A percentile compares a stretch with the other conserved stretches of the same genome.
phyloP scores from a whole-genome alignment of 75 land plant species.

The Cunninghamia lanceolata region DNA sequence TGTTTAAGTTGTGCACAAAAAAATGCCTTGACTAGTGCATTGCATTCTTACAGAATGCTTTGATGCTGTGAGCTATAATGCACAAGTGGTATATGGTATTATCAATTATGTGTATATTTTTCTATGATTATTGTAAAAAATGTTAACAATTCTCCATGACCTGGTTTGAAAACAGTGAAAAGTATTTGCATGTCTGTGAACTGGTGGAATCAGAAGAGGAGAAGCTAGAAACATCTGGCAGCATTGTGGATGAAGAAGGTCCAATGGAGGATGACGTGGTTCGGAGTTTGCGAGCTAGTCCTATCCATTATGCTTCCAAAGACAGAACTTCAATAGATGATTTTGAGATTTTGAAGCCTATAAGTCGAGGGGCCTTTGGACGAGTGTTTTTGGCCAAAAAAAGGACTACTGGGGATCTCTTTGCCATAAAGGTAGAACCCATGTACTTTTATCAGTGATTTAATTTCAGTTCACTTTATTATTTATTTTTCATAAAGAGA shows the following conservation, averaged over 20 bases:
- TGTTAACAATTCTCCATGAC: conserved; percentile 1
- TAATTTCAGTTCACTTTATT: not conserved
- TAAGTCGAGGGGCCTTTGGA: conserved; percentile 99
- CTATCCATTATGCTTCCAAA: conserved; percentile 60
- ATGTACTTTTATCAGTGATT: not conserved
- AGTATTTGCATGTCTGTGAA: conserved; percentile 74
- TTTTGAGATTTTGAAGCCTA: conserved; percentile 96
- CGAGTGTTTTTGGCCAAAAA: conserved; percentile 97
- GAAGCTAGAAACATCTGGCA: conserved; percentile 57
- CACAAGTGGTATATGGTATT: not conserved
- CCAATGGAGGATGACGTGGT: conserved; percentile 83
- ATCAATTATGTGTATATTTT: not conserved
- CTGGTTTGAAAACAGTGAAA: conserved; percentile 60
- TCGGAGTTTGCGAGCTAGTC: conserved; percentile 82
- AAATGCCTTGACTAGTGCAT: not conserved
- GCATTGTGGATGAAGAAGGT: conserved; percentile 85
- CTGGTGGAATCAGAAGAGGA: conserved; percentile 50
- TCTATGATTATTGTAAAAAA: not conserved
- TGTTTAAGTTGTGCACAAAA: not conserved
- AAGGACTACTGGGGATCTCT: conserved; percentile 94
- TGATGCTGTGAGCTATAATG: not conserved
- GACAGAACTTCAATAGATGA: conserved; percentile 97
- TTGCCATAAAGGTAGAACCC: conserved; percentile 91
- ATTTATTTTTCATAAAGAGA: not conserved
- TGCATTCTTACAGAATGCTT: not conserved